Evolutionary conservation across 2,329 filamentous ascomycete genomes (phyloP).

Genomic region (Monosporascus ibericus): DNA sequence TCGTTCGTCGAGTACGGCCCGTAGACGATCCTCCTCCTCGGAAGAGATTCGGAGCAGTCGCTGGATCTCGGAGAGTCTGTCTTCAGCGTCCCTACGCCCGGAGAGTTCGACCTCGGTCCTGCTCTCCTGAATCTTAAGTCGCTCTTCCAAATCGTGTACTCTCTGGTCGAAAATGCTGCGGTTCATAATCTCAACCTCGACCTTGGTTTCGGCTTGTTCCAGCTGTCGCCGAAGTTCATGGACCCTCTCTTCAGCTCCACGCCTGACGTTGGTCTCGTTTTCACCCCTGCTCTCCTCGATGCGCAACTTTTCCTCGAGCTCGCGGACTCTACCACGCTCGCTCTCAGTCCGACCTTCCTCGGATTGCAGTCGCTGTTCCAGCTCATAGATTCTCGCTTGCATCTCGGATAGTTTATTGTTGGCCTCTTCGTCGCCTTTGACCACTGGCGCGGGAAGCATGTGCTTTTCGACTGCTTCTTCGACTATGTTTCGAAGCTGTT

Average conservation of each 20-base stretch:
- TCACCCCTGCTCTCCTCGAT: constrained; percentile 42
- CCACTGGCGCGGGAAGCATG: constrained; percentile 42
- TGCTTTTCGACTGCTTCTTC: constrained; percentile 56
- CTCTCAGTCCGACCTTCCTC: constrained; percentile 19
- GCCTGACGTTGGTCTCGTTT: constrained; percentile 41
- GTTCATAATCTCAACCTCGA: constrained; percentile 57
- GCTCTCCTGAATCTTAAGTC: constrained; percentile 57
- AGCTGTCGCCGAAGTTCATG: constrained; percentile 50
- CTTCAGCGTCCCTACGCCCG: constrained; percentile 61
- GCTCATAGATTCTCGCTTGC: constrained; percentile 46
- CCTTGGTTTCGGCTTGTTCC: constrained; percentile 50
- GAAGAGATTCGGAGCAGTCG: constrained; percentile 61
- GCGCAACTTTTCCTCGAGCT: constrained; percentile 52
- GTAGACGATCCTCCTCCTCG: constrained; percentile 66
- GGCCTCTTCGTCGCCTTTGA: constrained; percentile 44
- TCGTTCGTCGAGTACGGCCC: constrained; percentile 61
- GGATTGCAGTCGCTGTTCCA: constrained; percentile 20
- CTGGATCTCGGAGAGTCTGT: constrained; percentile 67
- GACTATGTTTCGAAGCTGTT: constrained; percentile 56
- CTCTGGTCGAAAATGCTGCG: constrained; percentile 53
- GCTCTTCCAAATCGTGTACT: constrained; percentile 63
- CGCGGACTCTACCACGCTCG: constrained; percentile 41
- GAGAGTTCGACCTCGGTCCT: constrained; percentile 59
- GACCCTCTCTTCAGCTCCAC: constrained; percentile 46
- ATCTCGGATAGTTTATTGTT: constrained; percentile 52